phyloP scores from a whole-genome alignment of 805 yeast genomes.

The Starmerella powellii region DNA sequence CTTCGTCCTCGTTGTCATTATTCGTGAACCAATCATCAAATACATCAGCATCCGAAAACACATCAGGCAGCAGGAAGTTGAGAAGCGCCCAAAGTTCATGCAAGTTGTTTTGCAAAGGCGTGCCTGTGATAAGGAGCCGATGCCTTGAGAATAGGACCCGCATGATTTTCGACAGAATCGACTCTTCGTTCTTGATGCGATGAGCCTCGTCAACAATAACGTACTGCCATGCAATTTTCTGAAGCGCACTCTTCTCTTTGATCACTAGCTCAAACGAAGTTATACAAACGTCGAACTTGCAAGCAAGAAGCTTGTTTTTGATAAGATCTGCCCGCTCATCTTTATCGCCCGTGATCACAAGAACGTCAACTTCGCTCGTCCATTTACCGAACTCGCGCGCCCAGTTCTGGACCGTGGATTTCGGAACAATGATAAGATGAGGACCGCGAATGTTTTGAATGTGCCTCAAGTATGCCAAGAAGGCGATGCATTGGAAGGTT shows the following conservation, averaged over 20 bases:
- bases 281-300: conserved; percentile 77
- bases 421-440: conserved; percentile 82
- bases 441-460: conserved; percentile 75
- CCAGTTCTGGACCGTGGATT: conserved; percentile 94
- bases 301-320: conserved; percentile 45
- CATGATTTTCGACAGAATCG: conserved; percentile 80
- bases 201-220: conserved; percentile 93
- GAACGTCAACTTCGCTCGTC: conserved; percentile 84
- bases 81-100: conserved; percentile 94
- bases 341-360: conserved; percentile 79
- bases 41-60: conserved; percentile 79
- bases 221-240: conserved; percentile 84
- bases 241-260: conserved; percentile 68
- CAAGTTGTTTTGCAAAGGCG: conserved; percentile 86
- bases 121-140: conserved; percentile 82
- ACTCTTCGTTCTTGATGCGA: conserved; percentile 87
- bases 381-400: conserved; percentile 83
- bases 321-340: conserved; percentile 57
- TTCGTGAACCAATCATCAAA: conserved; percentile 77
- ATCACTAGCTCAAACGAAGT: conserved; percentile 90
- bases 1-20: conserved; percentile 2
- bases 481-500: conserved; percentile 87
- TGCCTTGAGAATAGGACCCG: conserved; percentile 75
- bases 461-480: conserved; percentile 74
- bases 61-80: conserved; percentile 85